Evolutionary conservation across 2,329 filamentous ascomycete genomes (phyloP), one percentile per base, ranked within the genome.

Genomic region (Hymenoscyphus linearis): DNA sequence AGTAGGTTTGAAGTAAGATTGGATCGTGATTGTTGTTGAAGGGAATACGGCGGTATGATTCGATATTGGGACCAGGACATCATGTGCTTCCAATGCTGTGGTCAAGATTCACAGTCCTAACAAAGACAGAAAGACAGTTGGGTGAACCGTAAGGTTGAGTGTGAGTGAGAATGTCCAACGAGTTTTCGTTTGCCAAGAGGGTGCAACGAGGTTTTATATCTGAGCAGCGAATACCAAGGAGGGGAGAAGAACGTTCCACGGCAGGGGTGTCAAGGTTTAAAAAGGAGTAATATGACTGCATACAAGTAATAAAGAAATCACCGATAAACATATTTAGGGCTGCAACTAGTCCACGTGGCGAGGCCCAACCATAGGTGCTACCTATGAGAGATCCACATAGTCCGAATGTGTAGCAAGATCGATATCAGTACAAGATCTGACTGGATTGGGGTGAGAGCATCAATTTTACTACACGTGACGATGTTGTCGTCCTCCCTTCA

Each of bases 261-360:
- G 55, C 37, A 4, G 44, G 26, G 35, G 22, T 40, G 10, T 37
- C 52, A 57, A n/a, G 40, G 9, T 25, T 47, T 25, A 47, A 12
- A 44, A 47, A 47, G 12, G 40, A 44, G 26, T 36, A 60, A 54
- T 22, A 60, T 53, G 54, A 57, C 53, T 44, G 55, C 54, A 55
- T 56, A 55, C 31, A 57, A 52, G 53, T 56, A 62, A 55, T 40
- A 57, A 57, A 34, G 27, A 56, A 62, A 44, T 16, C 34, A 36
- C 57, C n/a, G 31, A 26, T n/a, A 31, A 27, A 47, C 27, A 55
- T 35, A 47, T 52, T 62, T 55, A 56, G 58, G 37, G 18, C 60
- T 37, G 60, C 57, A 58, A 62, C 60, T 54, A 57, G 52, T 57
- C 60, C 60, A 62, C 60, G 60, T 62, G 60, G 60, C 60, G 55